Conservation (phyloP, 1,284 basidiomycete genomes). For the Lignosus rhinocerotis region DNA sequence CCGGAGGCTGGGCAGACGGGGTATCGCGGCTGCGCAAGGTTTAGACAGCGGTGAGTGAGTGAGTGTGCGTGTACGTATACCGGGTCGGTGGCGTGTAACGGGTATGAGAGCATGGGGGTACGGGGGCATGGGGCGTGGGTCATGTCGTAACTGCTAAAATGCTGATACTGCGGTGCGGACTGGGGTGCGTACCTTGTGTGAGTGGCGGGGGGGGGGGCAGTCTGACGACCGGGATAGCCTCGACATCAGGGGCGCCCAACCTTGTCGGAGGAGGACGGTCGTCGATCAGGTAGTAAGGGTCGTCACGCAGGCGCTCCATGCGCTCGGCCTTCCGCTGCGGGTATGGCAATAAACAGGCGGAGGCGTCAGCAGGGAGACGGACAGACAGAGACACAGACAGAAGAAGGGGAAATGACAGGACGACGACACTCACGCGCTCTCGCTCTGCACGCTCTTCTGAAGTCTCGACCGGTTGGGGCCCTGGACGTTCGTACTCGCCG, state of each 20-base stretch:
- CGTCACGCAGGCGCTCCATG: conserved; percentile 72
- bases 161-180: not conserved
- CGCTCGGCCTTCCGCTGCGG: conserved; percentile 72
- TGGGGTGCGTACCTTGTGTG: conserved; percentile 37
- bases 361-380: not conserved
- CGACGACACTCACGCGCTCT: conserved; percentile 49
- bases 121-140: not conserved
- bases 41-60: not conserved
- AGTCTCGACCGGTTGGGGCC: conserved; percentile 47
- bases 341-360: conserved; percentile 1
- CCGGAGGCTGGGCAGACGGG: conserved; percentile 32
- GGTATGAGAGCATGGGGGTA: not conserved
- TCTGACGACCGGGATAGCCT: conserved; percentile 82
- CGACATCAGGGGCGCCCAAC: conserved; percentile 60
- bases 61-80: not conserved
- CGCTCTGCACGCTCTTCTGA: conserved; percentile 57
- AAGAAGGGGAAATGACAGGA: not conserved
- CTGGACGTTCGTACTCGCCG: conserved; percentile 31
- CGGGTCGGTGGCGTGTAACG: not conserved
- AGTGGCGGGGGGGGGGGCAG: conserved; percentile 69
- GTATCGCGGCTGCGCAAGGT: conserved; percentile 13
- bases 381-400: not conserved
- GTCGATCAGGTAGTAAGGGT: conserved; percentile 87
- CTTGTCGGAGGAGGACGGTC: conserved; percentile 42
- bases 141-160: conserved; percentile 6